phyloP scores from a whole-genome alignment of 192 early-diverging fungal species.

The Phlyctochytrium planicorne region DNA sequence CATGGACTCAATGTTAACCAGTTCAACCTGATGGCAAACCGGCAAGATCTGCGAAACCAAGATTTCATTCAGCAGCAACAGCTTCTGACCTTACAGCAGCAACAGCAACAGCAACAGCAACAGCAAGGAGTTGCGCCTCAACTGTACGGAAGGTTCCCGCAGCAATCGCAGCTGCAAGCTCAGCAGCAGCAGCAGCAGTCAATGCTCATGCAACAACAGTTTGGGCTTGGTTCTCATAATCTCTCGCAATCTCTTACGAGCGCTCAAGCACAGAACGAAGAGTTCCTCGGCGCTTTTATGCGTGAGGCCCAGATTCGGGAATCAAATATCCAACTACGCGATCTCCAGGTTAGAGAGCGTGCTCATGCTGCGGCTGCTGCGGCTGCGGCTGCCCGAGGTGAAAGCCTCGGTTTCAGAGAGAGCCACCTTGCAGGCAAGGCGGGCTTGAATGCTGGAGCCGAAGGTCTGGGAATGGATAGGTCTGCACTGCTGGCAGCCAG shows the following conservation, averaged over 20 bases:
- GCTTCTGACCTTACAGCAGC: constrained; percentile 36
- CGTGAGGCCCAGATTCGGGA: constrained; percentile 46
- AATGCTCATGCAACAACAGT: constrained; percentile 26
- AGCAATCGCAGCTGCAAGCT: constrained; percentile 20
- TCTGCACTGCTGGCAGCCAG: neutral
- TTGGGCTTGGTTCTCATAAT: neutral
- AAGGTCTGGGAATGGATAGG: neutral
- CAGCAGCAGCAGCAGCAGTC: constrained; percentile 34
- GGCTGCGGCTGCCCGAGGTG: neutral
- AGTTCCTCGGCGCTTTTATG: constrained; percentile 35
- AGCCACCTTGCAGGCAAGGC: neutral
- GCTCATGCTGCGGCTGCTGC: constrained; percentile 6
- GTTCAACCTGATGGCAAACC: constrained; percentile 11
- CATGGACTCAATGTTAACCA: neutral
- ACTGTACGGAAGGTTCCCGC: constrained; percentile 6
- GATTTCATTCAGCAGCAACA: constrained; percentile 34
- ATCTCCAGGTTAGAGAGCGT: constrained; percentile 35
- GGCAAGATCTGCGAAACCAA: constrained; percentile 31
- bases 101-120: constrained; percentile 34
- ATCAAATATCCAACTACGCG: constrained; percentile 29
- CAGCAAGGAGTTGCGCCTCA: constrained; percentile 25
- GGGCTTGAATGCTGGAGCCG: neutral
- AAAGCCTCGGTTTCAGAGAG: neutral
- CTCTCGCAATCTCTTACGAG: neutral
- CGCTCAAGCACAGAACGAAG: constrained; percentile 23